These are phyloP conservation scores for Corymbia calophylla DNA, from an alignment of 441 rosid genomes.

Conservation along the genomic window DNA sequence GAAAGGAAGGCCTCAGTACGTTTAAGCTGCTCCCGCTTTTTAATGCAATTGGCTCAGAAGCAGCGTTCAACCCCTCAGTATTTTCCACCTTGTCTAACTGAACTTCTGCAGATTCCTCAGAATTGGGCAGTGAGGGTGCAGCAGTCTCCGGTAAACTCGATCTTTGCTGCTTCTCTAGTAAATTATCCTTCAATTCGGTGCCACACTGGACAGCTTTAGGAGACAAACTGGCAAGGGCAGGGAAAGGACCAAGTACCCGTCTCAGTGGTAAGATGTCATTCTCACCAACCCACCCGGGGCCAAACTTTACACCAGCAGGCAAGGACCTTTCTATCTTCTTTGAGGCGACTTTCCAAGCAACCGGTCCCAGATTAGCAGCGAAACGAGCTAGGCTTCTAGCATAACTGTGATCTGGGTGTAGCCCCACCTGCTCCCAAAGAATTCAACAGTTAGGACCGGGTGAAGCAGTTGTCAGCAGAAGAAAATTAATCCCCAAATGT, in stretches of 20 bases:
- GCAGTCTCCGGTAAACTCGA: constrained; percentile 26
- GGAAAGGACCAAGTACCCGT: background rate
- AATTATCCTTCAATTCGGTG: constrained; percentile 17
- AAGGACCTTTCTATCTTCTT: constrained; percentile 35
- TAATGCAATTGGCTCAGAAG: constrained; percentile 12
- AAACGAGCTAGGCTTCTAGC: constrained; percentile 60
- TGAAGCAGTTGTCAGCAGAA: background rate
- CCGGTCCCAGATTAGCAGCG: constrained; percentile 55
- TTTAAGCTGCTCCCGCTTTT: constrained; percentile 9
- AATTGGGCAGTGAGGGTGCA: constrained; percentile 20
- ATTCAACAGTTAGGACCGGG: background rate
- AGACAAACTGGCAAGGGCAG: background rate
- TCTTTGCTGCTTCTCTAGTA: constrained; percentile 4
- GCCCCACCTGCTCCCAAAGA: constrained; percentile 47
- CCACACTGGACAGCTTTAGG: constrained; percentile 11
- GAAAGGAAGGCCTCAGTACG: constrained; percentile 12
- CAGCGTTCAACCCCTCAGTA: constrained; percentile 19
- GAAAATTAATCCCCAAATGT: background rate
- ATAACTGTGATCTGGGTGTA: constrained; percentile 55
- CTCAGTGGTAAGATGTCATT: constrained; percentile 1
- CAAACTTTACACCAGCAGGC: constrained; percentile 35
- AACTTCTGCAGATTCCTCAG: constrained; percentile 17
- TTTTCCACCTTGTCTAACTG: constrained; percentile 24
- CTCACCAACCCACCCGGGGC: constrained; percentile 72
- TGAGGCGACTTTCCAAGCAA: constrained; percentile 47